Conservation (phyloP, 768 basidiomycete genomes). For the Mycena kentingensis region DNA sequence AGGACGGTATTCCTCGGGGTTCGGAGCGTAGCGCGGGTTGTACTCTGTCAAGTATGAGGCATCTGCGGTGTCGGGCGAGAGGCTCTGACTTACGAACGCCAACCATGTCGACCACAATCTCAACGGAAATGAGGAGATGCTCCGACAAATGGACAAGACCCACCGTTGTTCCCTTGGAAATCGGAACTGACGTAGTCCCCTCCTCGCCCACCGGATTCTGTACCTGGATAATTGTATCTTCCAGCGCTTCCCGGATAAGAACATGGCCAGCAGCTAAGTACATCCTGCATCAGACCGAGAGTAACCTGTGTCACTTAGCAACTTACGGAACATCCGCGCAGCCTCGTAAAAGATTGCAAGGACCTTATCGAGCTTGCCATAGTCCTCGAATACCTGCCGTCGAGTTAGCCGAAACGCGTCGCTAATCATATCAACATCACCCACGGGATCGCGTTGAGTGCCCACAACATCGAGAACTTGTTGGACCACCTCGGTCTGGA, state of each 20-base stretch:
- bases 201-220: conserved; percentile 44
- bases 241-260: conserved; percentile 44
- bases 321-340: conserved; percentile 48
- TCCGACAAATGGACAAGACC: conserved; percentile 1
- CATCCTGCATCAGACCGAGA: neutral
- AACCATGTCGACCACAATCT: conserved; percentile 50
- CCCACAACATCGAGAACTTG: conserved; percentile 43
- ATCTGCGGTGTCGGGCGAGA: neutral
- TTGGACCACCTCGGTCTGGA: conserved; percentile 49
- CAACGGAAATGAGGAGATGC: neutral
- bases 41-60: conserved; percentile 36
- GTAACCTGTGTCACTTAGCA: neutral
- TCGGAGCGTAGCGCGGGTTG: conserved; percentile 50
- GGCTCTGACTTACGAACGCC: conserved; percentile 44
- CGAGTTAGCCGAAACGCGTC: neutral
- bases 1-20: conserved; percentile 49
- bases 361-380: conserved; percentile 43
- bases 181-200: conserved; percentile 37
- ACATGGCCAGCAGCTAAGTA: conserved; percentile 41
- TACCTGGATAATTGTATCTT: conserved; percentile 44
- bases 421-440: neutral
- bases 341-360: conserved; percentile 47
- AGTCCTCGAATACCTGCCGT: conserved; percentile 42
- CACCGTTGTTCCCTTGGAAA: conserved; percentile 43
- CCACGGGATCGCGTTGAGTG: conserved; percentile 36